These are phyloP conservation scores for Fusarium oxysporum DNA, from an alignment of 2,329 filamentous ascomycete genomes.

Conservation along the genomic window DNA sequence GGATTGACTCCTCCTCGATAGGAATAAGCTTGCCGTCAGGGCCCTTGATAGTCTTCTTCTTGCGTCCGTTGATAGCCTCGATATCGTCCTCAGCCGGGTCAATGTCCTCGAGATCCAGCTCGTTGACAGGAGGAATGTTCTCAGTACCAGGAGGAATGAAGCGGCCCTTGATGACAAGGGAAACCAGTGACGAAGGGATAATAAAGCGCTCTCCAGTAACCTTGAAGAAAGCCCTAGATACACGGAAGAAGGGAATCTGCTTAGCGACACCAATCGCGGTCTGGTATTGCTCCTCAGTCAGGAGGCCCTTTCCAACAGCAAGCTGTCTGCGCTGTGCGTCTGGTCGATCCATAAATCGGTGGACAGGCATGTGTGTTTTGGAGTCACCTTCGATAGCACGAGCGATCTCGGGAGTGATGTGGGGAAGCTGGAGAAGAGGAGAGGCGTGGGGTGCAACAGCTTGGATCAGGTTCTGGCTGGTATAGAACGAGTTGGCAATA, in stretches of 20 bases:
- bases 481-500: slow-evolving; percentile 83
- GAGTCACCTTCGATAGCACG: slow-evolving; percentile 79
- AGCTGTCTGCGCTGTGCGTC: slow-evolving; percentile 78
- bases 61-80: slow-evolving; percentile 83
- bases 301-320: slow-evolving; percentile 75
- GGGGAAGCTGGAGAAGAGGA: slow-evolving; percentile 89
- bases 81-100: slow-evolving; percentile 94
- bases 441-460: slow-evolving; percentile 85
- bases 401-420: slow-evolving; percentile 78
- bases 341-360: slow-evolving; percentile 88
- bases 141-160: slow-evolving; percentile 88
- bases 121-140: slow-evolving; percentile 78
- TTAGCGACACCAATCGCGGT: slow-evolving; percentile 80
- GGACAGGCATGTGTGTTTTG: slow-evolving; percentile 80
- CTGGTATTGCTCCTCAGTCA: slow-evolving; percentile 81
- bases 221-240: slow-evolving; percentile 98
- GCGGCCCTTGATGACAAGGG: slow-evolving; percentile 93
- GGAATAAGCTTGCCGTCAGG: slow-evolving; percentile 66
- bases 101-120: slow-evolving; percentile 86
- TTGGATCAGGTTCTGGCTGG: slow-evolving; percentile 90
- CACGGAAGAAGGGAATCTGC: slow-evolving; percentile 84
- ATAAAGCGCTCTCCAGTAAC: slow-evolving; percentile 94
- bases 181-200: slow-evolving; percentile 91
- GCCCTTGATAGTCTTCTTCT: slow-evolving; percentile 74
- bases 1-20: slow-evolving; percentile 72